Evolutionary conservation across 192 early-diverging fungal species (phyloP).

Genomic region (Allomyces macrogynus): DNA sequence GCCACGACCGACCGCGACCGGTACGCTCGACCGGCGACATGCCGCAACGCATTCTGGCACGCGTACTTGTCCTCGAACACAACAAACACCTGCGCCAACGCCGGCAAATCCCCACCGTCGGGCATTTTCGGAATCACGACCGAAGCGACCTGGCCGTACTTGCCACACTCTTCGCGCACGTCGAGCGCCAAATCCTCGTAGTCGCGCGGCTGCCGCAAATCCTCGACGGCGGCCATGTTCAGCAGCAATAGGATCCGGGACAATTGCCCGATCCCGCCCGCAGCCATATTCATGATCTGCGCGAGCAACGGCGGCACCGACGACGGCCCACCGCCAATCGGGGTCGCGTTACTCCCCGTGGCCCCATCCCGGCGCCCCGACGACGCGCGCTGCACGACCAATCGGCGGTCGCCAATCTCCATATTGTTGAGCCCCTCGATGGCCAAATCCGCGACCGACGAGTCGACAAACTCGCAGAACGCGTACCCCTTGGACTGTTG

Average conservation of each 20-base stretch:
- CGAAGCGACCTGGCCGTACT: conserved; percentile 59
- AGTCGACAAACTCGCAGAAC: conserved; percentile 87
- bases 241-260: conserved; percentile 70
- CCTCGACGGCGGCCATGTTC: conserved; percentile 81
- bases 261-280: conserved; percentile 32
- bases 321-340: conserved; percentile 11
- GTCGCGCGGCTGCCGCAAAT: conserved; percentile 65
- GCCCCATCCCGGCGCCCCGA: conserved; percentile 6
- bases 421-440: conserved; percentile 90
- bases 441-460: conserved; percentile 71
- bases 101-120: not conserved
- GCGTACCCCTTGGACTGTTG: conserved; percentile 79
- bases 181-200: conserved; percentile 56
- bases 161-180: conserved; percentile 69
- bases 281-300: conserved; percentile 12
- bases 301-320: not conserved
- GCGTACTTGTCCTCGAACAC: not conserved
- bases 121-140: conserved; percentile 56
- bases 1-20: not conserved
- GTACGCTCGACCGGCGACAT: not conserved
- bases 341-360: conserved; percentile 2
- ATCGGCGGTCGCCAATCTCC: conserved; percentile 77
- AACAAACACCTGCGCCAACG: not conserved
- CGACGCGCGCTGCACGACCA: conserved; percentile 86
- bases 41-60: not conserved